Evolutionary conservation across 345 rosid genomes (phyloP).

Genomic region (Eucalyptus caleyi): DNA sequence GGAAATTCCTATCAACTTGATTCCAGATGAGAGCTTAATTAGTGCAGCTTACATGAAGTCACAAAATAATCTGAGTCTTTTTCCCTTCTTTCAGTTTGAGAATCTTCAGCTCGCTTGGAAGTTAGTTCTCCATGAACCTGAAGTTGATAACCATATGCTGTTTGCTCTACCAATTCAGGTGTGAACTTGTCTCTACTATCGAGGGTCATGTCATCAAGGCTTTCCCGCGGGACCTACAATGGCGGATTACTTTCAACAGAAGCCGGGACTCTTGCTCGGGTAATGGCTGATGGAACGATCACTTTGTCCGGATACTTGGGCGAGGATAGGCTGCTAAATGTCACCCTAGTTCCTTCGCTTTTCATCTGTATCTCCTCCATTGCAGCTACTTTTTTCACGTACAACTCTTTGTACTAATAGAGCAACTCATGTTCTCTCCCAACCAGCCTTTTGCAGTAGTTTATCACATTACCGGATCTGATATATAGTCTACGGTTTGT

Average conservation of each 20-base stretch:
- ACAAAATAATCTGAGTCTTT: neutral
- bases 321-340: constrained; percentile 50
- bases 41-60: neutral
- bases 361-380: constrained; percentile 66
- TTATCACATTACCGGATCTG: neutral
- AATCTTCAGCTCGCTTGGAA: neutral
- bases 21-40: neutral
- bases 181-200: constrained; percentile 88
- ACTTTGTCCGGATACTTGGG: constrained; percentile 86
- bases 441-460: neutral
- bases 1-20: neutral
- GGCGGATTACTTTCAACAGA: constrained; percentile 90
- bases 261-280: constrained; percentile 90
- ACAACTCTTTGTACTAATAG: constrained; percentile 72
- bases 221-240: constrained; percentile 88
- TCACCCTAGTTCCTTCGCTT: constrained; percentile 80
- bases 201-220: constrained; percentile 91
- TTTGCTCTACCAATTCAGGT: constrained; percentile 19
- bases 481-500: neutral
- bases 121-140: neutral
- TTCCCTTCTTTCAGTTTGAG: neutral
- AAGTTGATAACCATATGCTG: neutral
- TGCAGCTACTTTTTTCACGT: constrained; percentile 72
- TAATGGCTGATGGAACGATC: constrained; percentile 84
- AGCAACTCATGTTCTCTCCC: neutral